Base-by-base conservation (phyloP, 2,329 filamentous ascomycete species). In the Phoma sp. region DNA sequence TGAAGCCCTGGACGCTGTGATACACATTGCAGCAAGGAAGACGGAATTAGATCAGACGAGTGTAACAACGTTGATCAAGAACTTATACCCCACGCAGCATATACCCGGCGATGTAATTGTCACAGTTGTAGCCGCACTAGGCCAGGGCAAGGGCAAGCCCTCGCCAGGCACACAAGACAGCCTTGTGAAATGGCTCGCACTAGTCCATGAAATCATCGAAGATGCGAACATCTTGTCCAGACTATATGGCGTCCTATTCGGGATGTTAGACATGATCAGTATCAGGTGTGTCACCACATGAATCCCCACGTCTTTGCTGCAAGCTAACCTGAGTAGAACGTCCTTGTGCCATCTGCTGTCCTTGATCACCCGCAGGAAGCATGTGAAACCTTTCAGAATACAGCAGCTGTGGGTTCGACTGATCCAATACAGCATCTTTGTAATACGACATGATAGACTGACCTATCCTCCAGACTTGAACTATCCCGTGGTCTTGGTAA, bases 331-430 rank as follows among this genome's bases (percentile, higher is more conserved):
- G 52, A 47, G 7, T 57, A 78, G 75, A 37, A 71, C 73, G 47
- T 73, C 78, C 8, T 71, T 95, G 44, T 93, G 90, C 67, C 90
- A 96, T 75, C 74, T 96, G 32, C 79, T 96, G 22, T 91, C 89
- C 3, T 74, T 93, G 27, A 85, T 93, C 41, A 96, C 91, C 40
- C 82, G 90, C 51, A 86, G 91, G 51, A 91, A 87, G 68, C 91
- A 96, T 75, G 91, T 96, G 39, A 87, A 88, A 59, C 90, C 90
- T 2, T 93, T 91, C 69, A 83, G 91, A 54, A 93, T 96, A 54
- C 90, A 96, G 68, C 79, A 86, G 38, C 77, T 96, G 74, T 77
- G 68, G 50, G 56, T 58, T 29, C 14, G 4, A 18, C 2, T 23
- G 27, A 7, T 38, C 44, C 27, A 3, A 39, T 8, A 30, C 10